A percentile compares a stretch with the other conserved stretches of the same genome.
These are phyloP conservation scores for Oxalis stricta DNA, from an alignment of 441 rosid genomes.

Conservation along the genomic window DNA sequence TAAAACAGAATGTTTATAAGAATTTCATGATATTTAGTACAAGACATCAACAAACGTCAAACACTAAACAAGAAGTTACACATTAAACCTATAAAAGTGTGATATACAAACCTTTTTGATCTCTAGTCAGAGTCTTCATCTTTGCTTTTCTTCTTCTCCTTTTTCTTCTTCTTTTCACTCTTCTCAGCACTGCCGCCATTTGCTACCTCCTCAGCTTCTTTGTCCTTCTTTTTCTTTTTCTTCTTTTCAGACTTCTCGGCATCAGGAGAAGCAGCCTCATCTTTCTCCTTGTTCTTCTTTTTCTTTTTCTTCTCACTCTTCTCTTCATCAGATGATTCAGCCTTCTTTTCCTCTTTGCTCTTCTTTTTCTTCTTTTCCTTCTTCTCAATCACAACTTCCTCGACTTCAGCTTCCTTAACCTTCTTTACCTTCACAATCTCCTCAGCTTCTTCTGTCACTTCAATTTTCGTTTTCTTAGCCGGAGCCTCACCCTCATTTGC, in stretches of 20 bases:
- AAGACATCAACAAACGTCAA: not conserved
- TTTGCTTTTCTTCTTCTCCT: slow-evolving; percentile 38
- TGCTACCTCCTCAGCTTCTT: slow-evolving; percentile 25
- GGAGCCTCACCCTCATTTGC: slow-evolving; percentile 18
- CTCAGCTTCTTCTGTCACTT: slow-evolving; percentile 15
- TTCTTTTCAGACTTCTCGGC: slow-evolving; percentile 26
- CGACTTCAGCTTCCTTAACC: slow-evolving; percentile 17
- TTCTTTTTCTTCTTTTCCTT: slow-evolving; percentile 36
- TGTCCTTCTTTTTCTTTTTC: slow-evolving; percentile 51
- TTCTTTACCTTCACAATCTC: slow-evolving; percentile 13
- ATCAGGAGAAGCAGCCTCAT: slow-evolving; percentile 16
- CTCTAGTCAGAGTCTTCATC: slow-evolving; percentile 24
- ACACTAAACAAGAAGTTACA: not conserved
- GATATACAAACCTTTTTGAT: slow-evolving; percentile 4
- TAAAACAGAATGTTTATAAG: too few relatives aligned
- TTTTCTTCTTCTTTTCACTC: slow-evolving; percentile 25
- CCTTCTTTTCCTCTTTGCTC: slow-evolving; percentile 14
- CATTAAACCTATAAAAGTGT: too few relatives aligned
- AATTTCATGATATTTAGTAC: too few relatives aligned
- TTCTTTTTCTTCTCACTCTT: slow-evolving; percentile 27
- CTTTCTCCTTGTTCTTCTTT: slow-evolving; percentile 23
- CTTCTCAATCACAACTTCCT: slow-evolving; percentile 27
- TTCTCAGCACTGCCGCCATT: slow-evolving; percentile 18
- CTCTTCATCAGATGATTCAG: slow-evolving; percentile 11
- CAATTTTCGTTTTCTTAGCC: slow-evolving; percentile 38